phyloP scores from a whole-genome alignment of 164 flowering plant species.

The Chimonanthus salicifolius region DNA sequence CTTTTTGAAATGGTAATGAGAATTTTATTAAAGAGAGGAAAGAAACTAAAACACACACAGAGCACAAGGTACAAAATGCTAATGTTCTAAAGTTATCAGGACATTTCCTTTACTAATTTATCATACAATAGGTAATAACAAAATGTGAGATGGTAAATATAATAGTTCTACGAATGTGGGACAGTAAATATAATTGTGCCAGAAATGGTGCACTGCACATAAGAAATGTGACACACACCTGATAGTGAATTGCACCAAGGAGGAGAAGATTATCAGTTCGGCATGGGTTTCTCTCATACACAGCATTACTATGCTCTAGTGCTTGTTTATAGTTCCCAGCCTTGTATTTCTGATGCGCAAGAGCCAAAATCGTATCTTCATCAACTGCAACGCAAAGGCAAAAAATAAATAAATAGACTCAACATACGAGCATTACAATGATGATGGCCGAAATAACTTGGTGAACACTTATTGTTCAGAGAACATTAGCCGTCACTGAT shows the following conservation, averaged over 20 bases:
- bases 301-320: slow-evolving; percentile 68
- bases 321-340: slow-evolving; percentile 82
- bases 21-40: too few species aligned
- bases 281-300: slow-evolving; percentile 70
- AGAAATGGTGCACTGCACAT: background rate
- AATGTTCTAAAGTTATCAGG: too few species aligned
- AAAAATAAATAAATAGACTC: background rate
- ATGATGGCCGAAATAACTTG: too few species aligned
- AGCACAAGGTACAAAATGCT: too few species aligned
- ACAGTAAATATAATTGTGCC: background rate
- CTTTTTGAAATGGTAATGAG: too few species aligned
- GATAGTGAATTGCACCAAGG: slow-evolving; percentile 89
- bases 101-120: background rate
- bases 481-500: background rate
- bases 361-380: slow-evolving; percentile 60
- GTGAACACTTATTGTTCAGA: too few species aligned
- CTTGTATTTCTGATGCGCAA: slow-evolving; percentile 87
- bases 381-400: slow-evolving; percentile 40
- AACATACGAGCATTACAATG: too few species aligned
- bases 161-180: background rate
- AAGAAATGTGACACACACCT: slow-evolving; percentile 39
- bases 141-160: background rate
- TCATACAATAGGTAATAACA: background rate
- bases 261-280: slow-evolving; percentile 96
- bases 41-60: too few species aligned